phyloP scores from a whole-genome alignment of 177 flowering plant genomes.

The Viscum album region DNA sequence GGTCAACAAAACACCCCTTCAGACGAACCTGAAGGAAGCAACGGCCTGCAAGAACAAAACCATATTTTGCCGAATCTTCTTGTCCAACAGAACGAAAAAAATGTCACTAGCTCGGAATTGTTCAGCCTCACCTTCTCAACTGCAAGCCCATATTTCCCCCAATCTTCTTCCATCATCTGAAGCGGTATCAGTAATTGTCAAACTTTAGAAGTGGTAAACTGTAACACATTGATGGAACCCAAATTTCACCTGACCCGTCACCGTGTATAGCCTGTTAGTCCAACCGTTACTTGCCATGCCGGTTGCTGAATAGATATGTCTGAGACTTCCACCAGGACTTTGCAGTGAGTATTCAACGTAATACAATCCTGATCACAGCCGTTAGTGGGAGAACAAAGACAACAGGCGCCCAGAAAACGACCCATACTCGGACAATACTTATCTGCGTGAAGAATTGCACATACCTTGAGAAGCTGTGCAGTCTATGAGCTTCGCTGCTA shows the following conservation, averaged over 20 bases:
- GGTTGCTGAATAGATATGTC: slow-evolving; percentile 56
- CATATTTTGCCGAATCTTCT: no score
- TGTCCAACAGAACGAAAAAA: no score
- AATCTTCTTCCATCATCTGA: slow-evolving; percentile 75
- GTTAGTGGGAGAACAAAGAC: no score
- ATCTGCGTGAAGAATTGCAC: background rate
- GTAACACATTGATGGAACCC: background rate
- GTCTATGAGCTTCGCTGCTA: slow-evolving; percentile 72
- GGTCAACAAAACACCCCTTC: no score
- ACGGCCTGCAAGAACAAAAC: slow-evolving; percentile 40
- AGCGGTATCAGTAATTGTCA: slow-evolving; percentile 4
- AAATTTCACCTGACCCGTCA: slow-evolving; percentile 77
- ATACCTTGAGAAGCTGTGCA: slow-evolving; percentile 63
- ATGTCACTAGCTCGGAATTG: no score
- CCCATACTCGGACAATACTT: no score
- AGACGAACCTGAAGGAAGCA: slow-evolving; percentile 44
- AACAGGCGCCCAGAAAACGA: background rate
- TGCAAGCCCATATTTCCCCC: slow-evolving; percentile 43
- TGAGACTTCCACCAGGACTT: slow-evolving; percentile 75
- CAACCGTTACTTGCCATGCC: slow-evolving; percentile 78
- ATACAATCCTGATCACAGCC: slow-evolving; percentile 49
- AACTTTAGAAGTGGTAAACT: background rate
- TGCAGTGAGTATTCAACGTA: slow-evolving; percentile 77
- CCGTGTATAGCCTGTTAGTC: slow-evolving; percentile 79
- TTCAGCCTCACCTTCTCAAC: slow-evolving; percentile 48